phyloP scores from a whole-genome alignment of 129 eudicot genomes.

The Escallonia rubra region DNA sequence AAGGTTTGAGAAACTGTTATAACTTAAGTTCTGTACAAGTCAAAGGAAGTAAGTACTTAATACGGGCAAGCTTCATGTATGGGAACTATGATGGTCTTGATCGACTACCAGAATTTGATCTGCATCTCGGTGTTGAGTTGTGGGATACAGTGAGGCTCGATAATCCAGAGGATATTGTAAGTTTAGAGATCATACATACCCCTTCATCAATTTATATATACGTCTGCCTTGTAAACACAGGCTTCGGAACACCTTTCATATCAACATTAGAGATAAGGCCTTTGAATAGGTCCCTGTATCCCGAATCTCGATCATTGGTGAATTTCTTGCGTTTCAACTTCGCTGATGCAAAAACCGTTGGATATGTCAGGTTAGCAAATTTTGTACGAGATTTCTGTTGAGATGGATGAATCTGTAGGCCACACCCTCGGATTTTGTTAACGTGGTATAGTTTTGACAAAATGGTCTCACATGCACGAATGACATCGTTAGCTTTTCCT shows the following conservation, averaged over 20 bases:
- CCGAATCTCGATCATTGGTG: conserved; percentile 7
- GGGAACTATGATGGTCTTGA: background rate
- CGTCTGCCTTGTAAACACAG: conserved; percentile 40
- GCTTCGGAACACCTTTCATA: conserved; percentile 37
- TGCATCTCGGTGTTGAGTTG: background rate
- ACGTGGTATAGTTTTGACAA: too few relatives aligned
- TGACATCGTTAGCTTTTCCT: too few relatives aligned
- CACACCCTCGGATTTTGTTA: too few relatives aligned
- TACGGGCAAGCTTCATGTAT: background rate
- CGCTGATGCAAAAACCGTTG: background rate
- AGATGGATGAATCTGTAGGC: too few relatives aligned
- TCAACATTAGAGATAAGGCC: conserved; percentile 39
- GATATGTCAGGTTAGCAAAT: too few relatives aligned
- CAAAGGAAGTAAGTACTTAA: background rate
- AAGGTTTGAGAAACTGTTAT: background rate
- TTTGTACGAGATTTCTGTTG: too few relatives aligned
- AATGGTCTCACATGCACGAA: too few relatives aligned
- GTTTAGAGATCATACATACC: background rate
- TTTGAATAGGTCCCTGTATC: conserved; percentile 14
- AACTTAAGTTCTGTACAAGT: background rate
- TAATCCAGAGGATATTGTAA: background rate
- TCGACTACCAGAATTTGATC: background rate
- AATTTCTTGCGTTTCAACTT: background rate
- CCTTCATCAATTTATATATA: conserved; percentile 10
- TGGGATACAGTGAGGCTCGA: background rate